Evolutionary conservation across 208 protist species (phyloP).

Genomic region (Trypanosoma avium): DNA sequence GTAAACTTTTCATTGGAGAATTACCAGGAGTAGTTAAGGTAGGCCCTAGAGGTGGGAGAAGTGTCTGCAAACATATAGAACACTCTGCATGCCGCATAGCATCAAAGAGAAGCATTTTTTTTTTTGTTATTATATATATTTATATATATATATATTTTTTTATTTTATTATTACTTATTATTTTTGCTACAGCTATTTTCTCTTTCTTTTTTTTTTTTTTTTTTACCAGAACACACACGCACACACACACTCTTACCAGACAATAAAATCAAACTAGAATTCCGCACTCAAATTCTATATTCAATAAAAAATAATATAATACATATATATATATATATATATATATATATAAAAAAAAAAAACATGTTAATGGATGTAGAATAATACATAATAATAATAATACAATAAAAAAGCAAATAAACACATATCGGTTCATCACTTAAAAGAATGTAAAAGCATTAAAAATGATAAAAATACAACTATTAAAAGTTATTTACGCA

Average conservation of each 20-base stretch:
- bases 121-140: not conserved
- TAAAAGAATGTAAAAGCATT: too few species aligned
- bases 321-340: conserved; percentile 5
- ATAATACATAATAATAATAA: too few species aligned
- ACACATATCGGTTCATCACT: too few species aligned
- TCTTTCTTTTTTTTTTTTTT: too few species aligned
- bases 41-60: conserved; percentile 14
- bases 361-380: too few species aligned
- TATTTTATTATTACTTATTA: not conserved
- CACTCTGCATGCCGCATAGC: conserved; percentile 60
- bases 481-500: too few species aligned
- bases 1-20: not conserved
- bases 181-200: too few species aligned
- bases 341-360: conserved; percentile 10
- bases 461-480: too few species aligned
- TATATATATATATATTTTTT: not conserved
- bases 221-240: not conserved
- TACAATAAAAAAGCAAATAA: too few species aligned
- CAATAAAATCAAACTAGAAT: conserved; percentile 4
- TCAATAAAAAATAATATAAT: not conserved
- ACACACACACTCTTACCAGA: conserved; percentile 4
- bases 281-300: not conserved
- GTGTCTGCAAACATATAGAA: conserved; percentile 74
- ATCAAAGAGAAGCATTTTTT: conserved; percentile 28
- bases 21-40: conserved; percentile 1